A percentile compares a stretch with the other conserved stretches of the same genome.
Conservation (phyloP, 2,329 filamentous ascomycete genomes). For the Nannizzia gypsea region DNA sequence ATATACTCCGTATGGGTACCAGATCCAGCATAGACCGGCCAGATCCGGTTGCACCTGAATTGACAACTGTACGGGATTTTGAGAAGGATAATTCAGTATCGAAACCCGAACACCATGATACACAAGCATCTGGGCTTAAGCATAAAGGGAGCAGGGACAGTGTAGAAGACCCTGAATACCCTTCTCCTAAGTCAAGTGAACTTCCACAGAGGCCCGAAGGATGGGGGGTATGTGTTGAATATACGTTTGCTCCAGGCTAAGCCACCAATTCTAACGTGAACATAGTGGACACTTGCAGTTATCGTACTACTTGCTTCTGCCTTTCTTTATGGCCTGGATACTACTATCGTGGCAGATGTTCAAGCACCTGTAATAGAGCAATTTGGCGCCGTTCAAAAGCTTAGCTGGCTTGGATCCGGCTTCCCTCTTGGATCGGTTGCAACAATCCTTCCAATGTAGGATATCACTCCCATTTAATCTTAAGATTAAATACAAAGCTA, state of each 20-base stretch:
- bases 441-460: constrained; percentile 23
- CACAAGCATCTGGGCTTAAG: background rate
- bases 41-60: background rate
- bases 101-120: background rate
- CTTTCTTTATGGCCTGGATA: constrained; percentile 28
- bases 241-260: background rate
- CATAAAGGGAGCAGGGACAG: background rate
- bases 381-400: constrained; percentile 5
- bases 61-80: background rate
- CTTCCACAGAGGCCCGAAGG: background rate
- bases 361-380: constrained; percentile 21
- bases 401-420: constrained; percentile 9
- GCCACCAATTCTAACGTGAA: background rate
- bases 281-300: constrained; percentile 15
- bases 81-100: background rate
- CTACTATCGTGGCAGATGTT: constrained; percentile 39
- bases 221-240: background rate
- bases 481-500: constrained; percentile 8
- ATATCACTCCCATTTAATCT: background rate
- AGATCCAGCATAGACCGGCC: background rate
- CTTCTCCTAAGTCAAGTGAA: too few species aligned
- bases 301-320: constrained; percentile 28
- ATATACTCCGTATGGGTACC: background rate
- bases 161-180: background rate
- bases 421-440: constrained; percentile 35